Conservation (phyloP, 208 protist genomes). For the Acanthamoeba lugdunensis region DNA sequence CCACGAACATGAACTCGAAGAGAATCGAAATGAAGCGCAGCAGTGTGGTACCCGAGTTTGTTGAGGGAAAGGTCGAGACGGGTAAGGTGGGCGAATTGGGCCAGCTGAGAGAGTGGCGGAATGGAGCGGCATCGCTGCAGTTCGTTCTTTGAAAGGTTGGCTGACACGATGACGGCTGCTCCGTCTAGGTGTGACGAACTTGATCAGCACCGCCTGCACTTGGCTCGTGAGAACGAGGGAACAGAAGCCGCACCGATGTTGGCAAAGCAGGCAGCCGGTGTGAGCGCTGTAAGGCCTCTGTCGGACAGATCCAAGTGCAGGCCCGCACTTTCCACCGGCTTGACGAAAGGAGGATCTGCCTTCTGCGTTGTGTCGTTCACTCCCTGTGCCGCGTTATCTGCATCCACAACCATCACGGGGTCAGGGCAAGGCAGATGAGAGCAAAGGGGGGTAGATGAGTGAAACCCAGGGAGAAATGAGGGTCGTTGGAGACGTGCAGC, state of each 20-base stretch:
- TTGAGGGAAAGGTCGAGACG: neutral
- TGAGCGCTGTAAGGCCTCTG: neutral
- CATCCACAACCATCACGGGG: neutral
- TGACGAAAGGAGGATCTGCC: neutral
- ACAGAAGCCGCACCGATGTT: neutral
- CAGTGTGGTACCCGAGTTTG: constrained; percentile 18
- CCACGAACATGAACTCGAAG: no score
- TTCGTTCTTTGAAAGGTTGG: constrained; percentile 1
- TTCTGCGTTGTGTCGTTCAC: neutral
- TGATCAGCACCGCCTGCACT: neutral
- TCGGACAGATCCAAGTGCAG: neutral
- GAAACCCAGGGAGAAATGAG: neutral
- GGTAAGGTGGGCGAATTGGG: neutral
- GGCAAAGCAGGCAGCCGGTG: neutral
- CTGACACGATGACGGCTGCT: neutral
- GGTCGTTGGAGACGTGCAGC: neutral
- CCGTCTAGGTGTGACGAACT: neutral
- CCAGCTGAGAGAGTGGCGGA: neutral
- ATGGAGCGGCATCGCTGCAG: neutral
- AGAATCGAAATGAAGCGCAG: neutral
- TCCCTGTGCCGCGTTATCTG: neutral
- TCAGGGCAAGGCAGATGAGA: neutral
- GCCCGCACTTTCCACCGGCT: neutral
- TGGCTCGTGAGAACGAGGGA: neutral
- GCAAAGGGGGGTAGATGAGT: no score